Evolutionary conservation across 2,329 filamentous ascomycete genomes (phyloP).

Genomic region (Myriangium duriaei): DNA sequence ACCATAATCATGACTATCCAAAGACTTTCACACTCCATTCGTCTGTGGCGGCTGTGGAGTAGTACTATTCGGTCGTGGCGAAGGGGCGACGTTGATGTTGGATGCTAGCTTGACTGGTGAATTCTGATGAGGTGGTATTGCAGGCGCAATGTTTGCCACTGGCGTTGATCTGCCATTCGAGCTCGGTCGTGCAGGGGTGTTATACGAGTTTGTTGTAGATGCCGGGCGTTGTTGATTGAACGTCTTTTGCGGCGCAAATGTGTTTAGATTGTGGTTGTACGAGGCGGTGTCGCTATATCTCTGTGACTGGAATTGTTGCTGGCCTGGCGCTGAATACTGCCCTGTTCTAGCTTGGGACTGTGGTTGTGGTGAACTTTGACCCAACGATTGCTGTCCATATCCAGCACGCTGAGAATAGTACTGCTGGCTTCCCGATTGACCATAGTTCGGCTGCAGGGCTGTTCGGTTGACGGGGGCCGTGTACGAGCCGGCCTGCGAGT

Average conservation of each 20-base stretch:
- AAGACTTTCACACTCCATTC: conserved; percentile 2
- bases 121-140: background rate
- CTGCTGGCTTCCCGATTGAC: background rate
- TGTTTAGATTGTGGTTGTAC: too few relatives aligned
- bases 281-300: background rate
- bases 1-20: background rate
- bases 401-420: conserved; percentile 1
- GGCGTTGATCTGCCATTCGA: conserved; percentile 8
- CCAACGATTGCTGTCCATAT: conserved; percentile 1
- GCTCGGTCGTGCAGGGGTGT: conserved; percentile 2
- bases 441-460: background rate
- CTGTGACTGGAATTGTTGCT: background rate
- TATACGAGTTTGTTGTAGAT: background rate
- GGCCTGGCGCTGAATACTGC: conserved; percentile 1
- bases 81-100: background rate
- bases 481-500: conserved; percentile 2
- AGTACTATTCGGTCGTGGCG: background rate
- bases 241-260: conserved; percentile 1
- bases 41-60: conserved; percentile 6
- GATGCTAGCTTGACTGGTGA: conserved; percentile 3
- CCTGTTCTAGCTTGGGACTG: background rate
- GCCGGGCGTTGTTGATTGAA: conserved; percentile 1
- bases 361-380: conserved; percentile 6
- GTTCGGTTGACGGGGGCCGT: conserved; percentile 5
- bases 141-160: conserved; percentile 7